A percentile compares a stretch with the other conserved stretches of the same genome.
Conservation (phyloP, 495 filamentous ascomycete species). For the Trichodelitschia bisporula region DNA sequence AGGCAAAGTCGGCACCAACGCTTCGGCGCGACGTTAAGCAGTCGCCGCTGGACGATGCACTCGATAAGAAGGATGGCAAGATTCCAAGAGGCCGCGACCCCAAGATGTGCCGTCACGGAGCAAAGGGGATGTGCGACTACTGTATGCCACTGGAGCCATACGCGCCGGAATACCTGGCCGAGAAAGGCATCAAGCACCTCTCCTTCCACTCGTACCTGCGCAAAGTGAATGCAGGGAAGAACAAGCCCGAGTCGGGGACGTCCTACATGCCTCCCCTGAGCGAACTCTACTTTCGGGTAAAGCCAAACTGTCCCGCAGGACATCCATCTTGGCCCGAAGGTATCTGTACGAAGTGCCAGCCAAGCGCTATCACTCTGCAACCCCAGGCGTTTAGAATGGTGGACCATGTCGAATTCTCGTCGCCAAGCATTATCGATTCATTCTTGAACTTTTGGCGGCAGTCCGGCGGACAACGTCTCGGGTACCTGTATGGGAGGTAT, state of each 20-base stretch:
- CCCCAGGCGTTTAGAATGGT: conserved; percentile 93
- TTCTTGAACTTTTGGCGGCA: conserved; percentile 79
- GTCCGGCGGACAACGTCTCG: conserved; percentile 57
- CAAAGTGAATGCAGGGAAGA: conserved; percentile 87
- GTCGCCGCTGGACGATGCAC: conserved; percentile 54
- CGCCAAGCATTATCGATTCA: conserved; percentile 55
- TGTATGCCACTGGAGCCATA: conserved; percentile 97
- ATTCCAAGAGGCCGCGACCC: conserved; percentile 49
- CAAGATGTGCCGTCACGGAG: conserved; percentile 87
- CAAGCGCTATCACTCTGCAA: conserved; percentile 86
- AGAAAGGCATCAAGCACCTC: conserved; percentile 95
- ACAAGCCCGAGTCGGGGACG: conserved; percentile 71
- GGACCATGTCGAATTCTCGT: conserved; percentile 90
- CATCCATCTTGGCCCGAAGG: conserved; percentile 87
- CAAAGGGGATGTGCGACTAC: conserved; percentile 97
- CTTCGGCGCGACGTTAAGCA: conserved; percentile 86
- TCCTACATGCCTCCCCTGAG: conserved; percentile 92
- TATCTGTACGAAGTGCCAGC: conserved; percentile 98
- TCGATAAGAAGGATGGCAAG: conserved; percentile 86
- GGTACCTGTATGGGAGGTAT: conserved; percentile 79
- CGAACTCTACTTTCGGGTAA: conserved; percentile 84
- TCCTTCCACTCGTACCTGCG: conserved; percentile 88
- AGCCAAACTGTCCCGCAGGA: conserved; percentile 69
- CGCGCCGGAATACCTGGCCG: conserved; percentile 57
- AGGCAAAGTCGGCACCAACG: conserved; percentile 44